Percentiles rank a stretch among this genome's conserved stretches.
Evolutionary conservation across 208 protist genomes (phyloP).

Genomic region (Trypanosoma platydactyli): DNA sequence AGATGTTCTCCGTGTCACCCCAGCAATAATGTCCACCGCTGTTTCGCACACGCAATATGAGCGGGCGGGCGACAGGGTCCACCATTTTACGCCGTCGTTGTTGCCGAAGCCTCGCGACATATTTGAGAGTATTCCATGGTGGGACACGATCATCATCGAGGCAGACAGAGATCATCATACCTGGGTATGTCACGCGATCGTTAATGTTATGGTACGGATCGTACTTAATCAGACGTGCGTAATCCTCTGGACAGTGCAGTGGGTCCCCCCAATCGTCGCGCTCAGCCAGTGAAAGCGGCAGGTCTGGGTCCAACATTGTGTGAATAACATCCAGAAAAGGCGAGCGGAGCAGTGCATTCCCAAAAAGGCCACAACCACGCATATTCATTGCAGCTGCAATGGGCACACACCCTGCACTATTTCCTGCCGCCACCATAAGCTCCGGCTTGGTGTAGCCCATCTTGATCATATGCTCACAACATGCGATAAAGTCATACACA

Average conservation of each 20-base stretch:
- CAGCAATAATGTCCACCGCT: constrained; percentile 86
- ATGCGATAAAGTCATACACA: constrained; percentile 91
- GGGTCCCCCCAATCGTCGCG: constrained; percentile 95
- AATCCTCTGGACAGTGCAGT: constrained; percentile 67
- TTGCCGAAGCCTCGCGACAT: constrained; percentile 83
- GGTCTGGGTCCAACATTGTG: constrained; percentile 90
- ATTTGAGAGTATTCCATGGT: constrained; percentile 89
- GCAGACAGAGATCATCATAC: constrained; percentile 90
- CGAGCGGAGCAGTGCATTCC: constrained; percentile 81
- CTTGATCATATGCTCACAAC: constrained; percentile 90
- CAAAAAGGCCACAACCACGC: constrained; percentile 81
- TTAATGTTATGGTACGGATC: constrained; percentile 93
- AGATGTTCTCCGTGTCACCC: constrained; percentile 79
- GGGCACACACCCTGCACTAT: constrained; percentile 92
- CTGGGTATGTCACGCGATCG: constrained; percentile 86
- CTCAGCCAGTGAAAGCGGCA: constrained; percentile 91
- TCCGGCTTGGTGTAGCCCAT: constrained; percentile 86
- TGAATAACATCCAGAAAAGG: constrained; percentile 94
- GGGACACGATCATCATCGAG: constrained; percentile 91
- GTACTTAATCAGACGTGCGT: constrained; percentile 67
- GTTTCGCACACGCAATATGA: constrained; percentile 66
- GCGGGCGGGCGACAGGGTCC: constrained; percentile 72
- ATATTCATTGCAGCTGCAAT: constrained; percentile 94
- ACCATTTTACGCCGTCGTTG: constrained; percentile 67
- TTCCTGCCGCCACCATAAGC: constrained; percentile 88